Evolutionary conservation across 2,329 filamentous ascomycete species (phyloP).

Genomic region (Aspergillus ibericus): DNA sequence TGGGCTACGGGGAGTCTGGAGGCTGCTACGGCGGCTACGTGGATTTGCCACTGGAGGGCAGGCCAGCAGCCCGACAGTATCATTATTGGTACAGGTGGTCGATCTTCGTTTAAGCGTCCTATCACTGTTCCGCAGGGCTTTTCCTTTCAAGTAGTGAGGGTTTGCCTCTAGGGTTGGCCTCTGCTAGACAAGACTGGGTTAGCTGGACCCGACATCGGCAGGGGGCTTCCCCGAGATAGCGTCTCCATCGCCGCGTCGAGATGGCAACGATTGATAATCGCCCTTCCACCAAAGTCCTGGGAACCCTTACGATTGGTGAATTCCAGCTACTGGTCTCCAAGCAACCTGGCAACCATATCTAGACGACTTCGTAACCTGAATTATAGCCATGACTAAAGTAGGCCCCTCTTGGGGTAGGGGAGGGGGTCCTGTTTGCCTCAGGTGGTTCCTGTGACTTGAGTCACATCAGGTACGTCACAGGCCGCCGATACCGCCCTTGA

Average conservation of each 20-base stretch:
- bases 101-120: conserved; percentile 7
- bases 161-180: conserved; percentile 2
- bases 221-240: conserved; percentile 1
- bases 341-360: not conserved
- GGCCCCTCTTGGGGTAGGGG: not conserved
- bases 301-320: conserved; percentile 4
- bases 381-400: not conserved
- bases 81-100: not conserved
- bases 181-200: not conserved
- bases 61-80: not conserved
- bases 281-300: not conserved
- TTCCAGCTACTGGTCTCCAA: not conserved
- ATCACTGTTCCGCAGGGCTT: conserved; percentile 1
- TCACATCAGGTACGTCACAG: not conserved
- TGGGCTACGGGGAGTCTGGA: not conserved
- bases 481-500: conserved; percentile 6
- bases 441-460: not conserved
- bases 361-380: not conserved
- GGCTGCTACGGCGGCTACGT: not conserved
- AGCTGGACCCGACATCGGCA: conserved; percentile 18
- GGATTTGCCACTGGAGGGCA: conserved; percentile 1
- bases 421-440: too few species aligned
- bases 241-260: not conserved
- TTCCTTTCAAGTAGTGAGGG: not conserved
- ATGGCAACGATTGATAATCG: conserved; percentile 20